These are phyloP conservation scores for Ashbya aceris DNA, from an alignment of 1,139 yeast genomes.

Conservation along the genomic window DNA sequence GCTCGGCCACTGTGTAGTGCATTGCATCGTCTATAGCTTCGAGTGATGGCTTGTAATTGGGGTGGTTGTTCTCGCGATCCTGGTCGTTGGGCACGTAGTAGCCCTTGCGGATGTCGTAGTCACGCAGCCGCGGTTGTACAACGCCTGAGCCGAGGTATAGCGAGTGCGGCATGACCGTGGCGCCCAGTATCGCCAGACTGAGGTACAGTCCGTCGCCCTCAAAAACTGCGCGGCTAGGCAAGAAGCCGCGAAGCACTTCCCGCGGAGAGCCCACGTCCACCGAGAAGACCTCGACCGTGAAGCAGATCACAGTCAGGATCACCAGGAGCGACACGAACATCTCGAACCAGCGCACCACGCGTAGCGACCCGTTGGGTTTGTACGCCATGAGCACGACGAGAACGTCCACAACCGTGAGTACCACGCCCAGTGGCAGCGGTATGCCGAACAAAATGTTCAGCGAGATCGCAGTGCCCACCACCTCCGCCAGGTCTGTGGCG, in stretches of 20 bases:
- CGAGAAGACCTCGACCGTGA: conserved; percentile 50
- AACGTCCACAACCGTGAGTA: conserved; percentile 65
- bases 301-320: conserved; percentile 56
- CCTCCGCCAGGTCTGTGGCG: conserved; percentile 77
- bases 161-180: conserved; percentile 81
- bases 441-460: conserved; percentile 58
- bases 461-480: conserved; percentile 73
- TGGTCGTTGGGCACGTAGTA: conserved; percentile 28
- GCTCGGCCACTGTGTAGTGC: conserved; percentile 55
- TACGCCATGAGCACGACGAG: conserved; percentile 59
- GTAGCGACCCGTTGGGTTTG: conserved; percentile 61
- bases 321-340: conserved; percentile 55
- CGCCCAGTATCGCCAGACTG: conserved; percentile 68
- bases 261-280: conserved; percentile 33
- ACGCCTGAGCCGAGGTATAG: conserved; percentile 66
- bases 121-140: conserved; percentile 64
- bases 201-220: conserved; percentile 55
- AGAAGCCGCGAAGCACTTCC: conserved; percentile 44
- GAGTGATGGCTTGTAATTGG: conserved; percentile 51
- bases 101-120: conserved; percentile 48
- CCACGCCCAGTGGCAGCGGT: conserved; percentile 58
- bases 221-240: conserved; percentile 48
- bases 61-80: conserved; percentile 27
- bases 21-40: conserved; percentile 59
- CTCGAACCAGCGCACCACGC: conserved; percentile 58